A percentile compares a stretch with the other conserved stretches of the same genome.
Evolutionary conservation across 148 eudicot species (phyloP).

Genomic region (Chenopodium suecicum): DNA sequence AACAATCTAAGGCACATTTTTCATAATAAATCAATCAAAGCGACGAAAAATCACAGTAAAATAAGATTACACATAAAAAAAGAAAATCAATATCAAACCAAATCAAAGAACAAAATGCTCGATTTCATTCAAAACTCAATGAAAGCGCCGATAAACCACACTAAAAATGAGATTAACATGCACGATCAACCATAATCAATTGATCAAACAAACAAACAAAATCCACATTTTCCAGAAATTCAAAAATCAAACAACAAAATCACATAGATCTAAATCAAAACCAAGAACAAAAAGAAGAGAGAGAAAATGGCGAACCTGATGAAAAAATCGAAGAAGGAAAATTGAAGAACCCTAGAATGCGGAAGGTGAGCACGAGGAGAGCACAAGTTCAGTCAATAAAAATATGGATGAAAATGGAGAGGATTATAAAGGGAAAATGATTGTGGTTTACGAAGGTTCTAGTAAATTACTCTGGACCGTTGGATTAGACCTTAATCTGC

Average conservation of each 20-base stretch:
- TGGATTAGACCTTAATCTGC: slow-evolving; percentile 3
- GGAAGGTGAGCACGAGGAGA: slow-evolving; percentile 9
- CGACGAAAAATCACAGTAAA: neutral
- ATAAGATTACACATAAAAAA: no score
- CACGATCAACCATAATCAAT: neutral
- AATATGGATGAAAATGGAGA: neutral
- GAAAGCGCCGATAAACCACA: no score
- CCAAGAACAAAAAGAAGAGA: neutral
- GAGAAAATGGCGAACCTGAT: neutral
- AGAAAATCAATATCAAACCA: no score
- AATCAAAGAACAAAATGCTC: no score
- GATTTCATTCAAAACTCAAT: no score
- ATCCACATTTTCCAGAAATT: neutral
- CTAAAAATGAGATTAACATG: no score
- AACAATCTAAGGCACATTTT: neutral
- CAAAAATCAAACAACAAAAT: neutral
- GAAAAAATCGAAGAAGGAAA: neutral
- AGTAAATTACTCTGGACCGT: slow-evolving; percentile 30
- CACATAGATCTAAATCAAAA: neutral
- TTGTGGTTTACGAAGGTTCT: slow-evolving; percentile 32
- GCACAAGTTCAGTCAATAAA: slow-evolving; percentile 3
- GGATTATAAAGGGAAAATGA: neutral
- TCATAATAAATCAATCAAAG: neutral
- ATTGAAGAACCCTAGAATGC: neutral
- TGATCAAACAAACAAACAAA: neutral